Evolutionary conservation across 2,329 filamentous ascomycete species (phyloP).

Genomic region (Cryphonectria japonica): DNA sequence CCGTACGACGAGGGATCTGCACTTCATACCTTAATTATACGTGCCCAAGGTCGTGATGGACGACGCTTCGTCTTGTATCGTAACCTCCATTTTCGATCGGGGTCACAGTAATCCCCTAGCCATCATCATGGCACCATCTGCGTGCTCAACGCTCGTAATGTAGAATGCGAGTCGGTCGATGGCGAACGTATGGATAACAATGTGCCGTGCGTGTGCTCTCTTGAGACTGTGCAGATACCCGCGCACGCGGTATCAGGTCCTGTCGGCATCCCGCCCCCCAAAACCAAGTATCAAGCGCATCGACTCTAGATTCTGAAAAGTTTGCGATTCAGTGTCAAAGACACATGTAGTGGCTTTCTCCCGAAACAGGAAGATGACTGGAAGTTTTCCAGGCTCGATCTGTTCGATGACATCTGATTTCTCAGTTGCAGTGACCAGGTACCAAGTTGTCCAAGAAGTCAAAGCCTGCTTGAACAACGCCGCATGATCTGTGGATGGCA

Average conservation of each 20-base stretch:
- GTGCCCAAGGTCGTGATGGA: neutral
- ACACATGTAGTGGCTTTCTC: neutral
- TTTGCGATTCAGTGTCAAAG: neutral
- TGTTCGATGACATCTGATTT: neutral
- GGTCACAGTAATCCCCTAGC: neutral
- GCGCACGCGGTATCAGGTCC: neutral
- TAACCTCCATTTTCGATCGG: neutral
- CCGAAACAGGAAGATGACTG: constrained; percentile 12
- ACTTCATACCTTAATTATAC: neutral
- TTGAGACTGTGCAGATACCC: neutral
- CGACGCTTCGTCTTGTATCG: neutral
- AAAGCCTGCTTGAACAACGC: neutral
- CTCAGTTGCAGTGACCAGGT: neutral
- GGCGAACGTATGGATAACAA: neutral
- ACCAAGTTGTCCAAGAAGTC: neutral
- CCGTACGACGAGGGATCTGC: neutral
- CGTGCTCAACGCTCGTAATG: neutral
- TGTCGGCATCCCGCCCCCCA: neutral
- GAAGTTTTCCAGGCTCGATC: constrained; percentile 2
- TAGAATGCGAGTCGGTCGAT: neutral
- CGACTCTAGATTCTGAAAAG: neutral
- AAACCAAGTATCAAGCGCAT: neutral
- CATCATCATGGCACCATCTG: neutral
- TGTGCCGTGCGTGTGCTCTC: neutral
- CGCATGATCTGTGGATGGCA: neutral